phyloP scores from a whole-genome alignment of 805 yeast genomes.

The Blastobotrys attinorum region DNA sequence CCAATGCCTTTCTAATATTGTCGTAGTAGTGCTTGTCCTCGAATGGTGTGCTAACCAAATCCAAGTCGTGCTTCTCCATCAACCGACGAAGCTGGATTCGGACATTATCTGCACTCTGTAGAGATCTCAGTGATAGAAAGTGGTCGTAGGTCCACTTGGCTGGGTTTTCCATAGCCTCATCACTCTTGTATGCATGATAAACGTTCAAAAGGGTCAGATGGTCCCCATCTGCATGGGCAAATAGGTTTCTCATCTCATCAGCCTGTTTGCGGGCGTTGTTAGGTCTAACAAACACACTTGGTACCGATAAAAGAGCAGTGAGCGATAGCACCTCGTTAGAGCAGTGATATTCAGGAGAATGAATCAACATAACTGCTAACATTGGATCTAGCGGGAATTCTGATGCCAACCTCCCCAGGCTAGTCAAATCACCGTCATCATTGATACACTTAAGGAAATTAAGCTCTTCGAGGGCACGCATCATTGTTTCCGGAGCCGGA shows the following conservation, averaged over 20 bases:
- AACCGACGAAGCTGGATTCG: conserved; percentile 73
- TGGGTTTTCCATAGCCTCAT: conserved; percentile 52
- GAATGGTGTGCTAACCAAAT: conserved; percentile 58
- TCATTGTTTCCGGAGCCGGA: conserved; percentile 99
- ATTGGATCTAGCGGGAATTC: conserved; percentile 94
- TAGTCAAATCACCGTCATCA: conserved; percentile 85
- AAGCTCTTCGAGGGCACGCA: conserved; percentile 95
- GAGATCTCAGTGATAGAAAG: conserved; percentile 74
- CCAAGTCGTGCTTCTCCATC: conserved; percentile 75
- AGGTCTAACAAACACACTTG: conserved; percentile 92
- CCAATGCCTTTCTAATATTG: conserved; percentile 76
- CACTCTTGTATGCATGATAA: conserved; percentile 70
- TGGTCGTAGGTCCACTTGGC: conserved; percentile 89
- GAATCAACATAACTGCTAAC: conserved; percentile 87
- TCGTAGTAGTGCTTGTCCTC: conserved; percentile 61
- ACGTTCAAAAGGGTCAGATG: conserved; percentile 87
- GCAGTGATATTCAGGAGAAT: conserved; percentile 77
- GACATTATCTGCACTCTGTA: conserved; percentile 80
- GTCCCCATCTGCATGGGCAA: conserved; percentile 94
- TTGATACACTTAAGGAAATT: conserved; percentile 84
- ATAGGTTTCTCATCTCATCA: conserved; percentile 78
- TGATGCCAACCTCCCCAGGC: conserved; percentile 83
- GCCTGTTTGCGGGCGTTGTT: conserved; percentile 80
- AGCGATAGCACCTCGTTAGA: conserved; percentile 83
- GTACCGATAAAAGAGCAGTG: conserved; percentile 86